Evolutionary conservation across 2,329 filamentous ascomycete genomes (phyloP).

Genomic region (Arthrobotrys sphaeroides): DNA sequence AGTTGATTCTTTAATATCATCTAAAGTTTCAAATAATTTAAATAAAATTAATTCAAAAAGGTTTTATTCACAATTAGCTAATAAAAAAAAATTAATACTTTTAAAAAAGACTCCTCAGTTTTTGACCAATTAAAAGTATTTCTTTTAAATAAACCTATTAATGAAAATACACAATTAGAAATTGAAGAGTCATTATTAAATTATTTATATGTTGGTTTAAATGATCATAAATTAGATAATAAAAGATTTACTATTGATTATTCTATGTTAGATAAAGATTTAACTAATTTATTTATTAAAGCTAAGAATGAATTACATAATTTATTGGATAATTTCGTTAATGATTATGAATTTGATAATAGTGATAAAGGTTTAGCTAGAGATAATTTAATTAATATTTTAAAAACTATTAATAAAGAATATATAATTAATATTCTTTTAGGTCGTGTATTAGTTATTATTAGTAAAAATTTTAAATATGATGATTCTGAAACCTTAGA

Average conservation of each 20-base stretch:
- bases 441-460: neutral
- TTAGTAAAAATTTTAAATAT: neutral
- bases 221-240: neutral
- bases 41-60: no score
- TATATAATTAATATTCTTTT: neutral
- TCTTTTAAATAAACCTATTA: no score
- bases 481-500: neutral
- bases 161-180: no score
- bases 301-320: neutral
- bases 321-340: neutral
- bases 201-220: conserved; percentile 1
- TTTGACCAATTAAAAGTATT: no score
- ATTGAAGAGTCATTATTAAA: no score
- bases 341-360: neutral
- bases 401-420: neutral
- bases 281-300: conserved; percentile 8
- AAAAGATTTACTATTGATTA: conserved; percentile 3
- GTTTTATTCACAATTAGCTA: no score
- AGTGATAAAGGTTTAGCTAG: neutral
- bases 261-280: conserved; percentile 5
- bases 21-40: no score
- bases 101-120: neutral
- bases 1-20: no score
- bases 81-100: conserved; percentile 8
- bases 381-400: neutral